Evolutionary conservation across 805 yeast species (phyloP), one percentile per base, ranked within the genome.

Genomic region (Saccharomycopsis sp.): DNA sequence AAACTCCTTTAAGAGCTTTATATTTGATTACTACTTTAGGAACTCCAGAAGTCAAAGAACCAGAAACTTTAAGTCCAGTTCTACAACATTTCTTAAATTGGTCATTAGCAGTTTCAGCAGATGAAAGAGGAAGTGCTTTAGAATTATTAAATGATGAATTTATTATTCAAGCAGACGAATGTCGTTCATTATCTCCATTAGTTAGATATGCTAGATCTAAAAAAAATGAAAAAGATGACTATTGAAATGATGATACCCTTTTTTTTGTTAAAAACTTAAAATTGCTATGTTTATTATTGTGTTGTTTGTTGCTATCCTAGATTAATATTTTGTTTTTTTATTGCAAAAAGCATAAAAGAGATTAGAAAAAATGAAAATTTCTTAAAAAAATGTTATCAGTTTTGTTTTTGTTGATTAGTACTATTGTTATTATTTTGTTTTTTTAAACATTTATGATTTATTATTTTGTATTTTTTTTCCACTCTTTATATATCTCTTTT

Each of bases 11-110:
- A 55, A 74, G 94, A 53, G 97, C 97, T 0, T 66, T 92, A 37
- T 92, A 88, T 60, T 67, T 92, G 59, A 92, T 92, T 66, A 95
- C 95, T 3, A 86, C 96, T 0, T 89, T 85, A 54, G 98, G 98
- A 37, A 92, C 97, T 0, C 98, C 98, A 15, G 78, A 79, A 51
- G 67, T 92, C 54, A 87, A 88, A 58, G 86, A 87, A 52, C 92
- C 95, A 2, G 95, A 84, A 41, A 31, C 77, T 4, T 63, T 92
- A 38, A 76, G 88, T 47, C 62, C 69, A 36, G 70, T 68, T 17
- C 64, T 92, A 55, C 74, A 77, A 50, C 62, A 68, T 37, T 92
- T 92, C 54, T 67, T 92, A 53, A 71, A 76, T 27, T 70, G 79
- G 69, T 80, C 92, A 56, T 66, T 89, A 47, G 83, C 79, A 49